These are phyloP conservation scores for Thuidium tamariscinum DNA, from an alignment of 225 moss, liverwort and hornwort species.

Conservation along the genomic window DNA sequence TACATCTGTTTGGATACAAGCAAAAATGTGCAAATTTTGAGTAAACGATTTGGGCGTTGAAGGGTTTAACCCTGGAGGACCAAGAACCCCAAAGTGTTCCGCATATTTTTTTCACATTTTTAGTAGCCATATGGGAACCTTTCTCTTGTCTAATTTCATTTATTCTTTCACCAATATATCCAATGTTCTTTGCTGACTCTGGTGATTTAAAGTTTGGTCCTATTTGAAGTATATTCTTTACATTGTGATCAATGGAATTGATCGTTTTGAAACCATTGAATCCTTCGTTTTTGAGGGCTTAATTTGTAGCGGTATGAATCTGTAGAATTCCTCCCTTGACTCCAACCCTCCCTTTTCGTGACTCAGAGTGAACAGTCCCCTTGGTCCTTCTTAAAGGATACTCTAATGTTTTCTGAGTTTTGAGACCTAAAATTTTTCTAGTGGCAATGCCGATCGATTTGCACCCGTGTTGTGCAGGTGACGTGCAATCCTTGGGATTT, in stretches of 20 bases:
- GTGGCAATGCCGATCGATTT: background rate
- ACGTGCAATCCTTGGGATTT: slow-evolving; percentile 95
- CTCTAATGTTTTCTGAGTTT: background rate
- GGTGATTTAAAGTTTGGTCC: background rate
- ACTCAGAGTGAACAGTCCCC: background rate
- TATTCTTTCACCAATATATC: background rate
- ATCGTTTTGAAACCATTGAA: background rate
- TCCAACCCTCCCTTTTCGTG: background rate
- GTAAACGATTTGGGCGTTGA: too few species aligned
- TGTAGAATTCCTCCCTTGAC: background rate
- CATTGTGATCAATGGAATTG: background rate
- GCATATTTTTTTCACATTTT: background rate
- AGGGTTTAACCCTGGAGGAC: background rate
- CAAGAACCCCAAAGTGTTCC: background rate
- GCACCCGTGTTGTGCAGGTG: slow-evolving; percentile 17
- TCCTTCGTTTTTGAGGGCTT: background rate
- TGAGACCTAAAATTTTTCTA: background rate
- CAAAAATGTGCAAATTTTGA: background rate
- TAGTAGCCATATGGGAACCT: too few species aligned
- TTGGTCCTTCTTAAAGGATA: background rate
- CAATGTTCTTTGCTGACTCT: background rate
- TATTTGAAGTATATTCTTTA: background rate
- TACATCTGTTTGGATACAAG: background rate
- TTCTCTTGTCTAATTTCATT: background rate
- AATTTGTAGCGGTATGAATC: background rate